These are phyloP conservation scores for Vitellaria paradoxa DNA, from an alignment of 179 eudicot genomes.

Conservation along the genomic window DNA sequence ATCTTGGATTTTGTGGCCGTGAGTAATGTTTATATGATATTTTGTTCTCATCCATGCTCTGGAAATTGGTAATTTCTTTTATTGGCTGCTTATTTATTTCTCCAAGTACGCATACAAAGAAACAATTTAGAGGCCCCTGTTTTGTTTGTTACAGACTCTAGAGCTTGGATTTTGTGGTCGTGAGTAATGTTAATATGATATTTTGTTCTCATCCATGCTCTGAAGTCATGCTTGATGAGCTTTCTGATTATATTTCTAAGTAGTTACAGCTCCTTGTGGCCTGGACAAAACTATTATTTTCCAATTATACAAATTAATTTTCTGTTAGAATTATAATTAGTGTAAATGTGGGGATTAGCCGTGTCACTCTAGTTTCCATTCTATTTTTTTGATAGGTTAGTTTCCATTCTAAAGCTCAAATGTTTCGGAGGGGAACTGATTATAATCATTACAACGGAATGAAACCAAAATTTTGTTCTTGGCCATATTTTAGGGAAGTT, in stretches of 20 bases:
- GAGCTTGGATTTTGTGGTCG: conserved; percentile 1
- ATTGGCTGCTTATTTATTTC: background rate
- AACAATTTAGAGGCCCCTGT: background rate
- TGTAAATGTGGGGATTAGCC: background rate
- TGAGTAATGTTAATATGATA: background rate
- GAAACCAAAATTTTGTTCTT: background rate
- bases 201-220: background rate
- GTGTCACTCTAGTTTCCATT: background rate
- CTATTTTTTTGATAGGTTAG: conserved; percentile 1
- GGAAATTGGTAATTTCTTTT: conserved; percentile 64
- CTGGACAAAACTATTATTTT: background rate
- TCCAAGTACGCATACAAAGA: background rate
- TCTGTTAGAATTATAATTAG: background rate
- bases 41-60: background rate
- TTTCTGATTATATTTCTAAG: background rate
- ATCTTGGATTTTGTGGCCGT: conserved; percentile 2
- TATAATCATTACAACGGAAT: background rate
- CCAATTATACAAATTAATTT: background rate
- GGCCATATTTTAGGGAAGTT: background rate
- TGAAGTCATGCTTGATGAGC: background rate
- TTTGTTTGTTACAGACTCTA: background rate
- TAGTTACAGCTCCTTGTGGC: background rate
- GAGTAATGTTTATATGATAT: background rate
- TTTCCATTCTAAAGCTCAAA: background rate
- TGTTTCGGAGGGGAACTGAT: background rate